These are phyloP conservation scores for Aspergillus bombycis DNA, from an alignment of 2,329 filamentous ascomycete species.

Conservation along the genomic window DNA sequence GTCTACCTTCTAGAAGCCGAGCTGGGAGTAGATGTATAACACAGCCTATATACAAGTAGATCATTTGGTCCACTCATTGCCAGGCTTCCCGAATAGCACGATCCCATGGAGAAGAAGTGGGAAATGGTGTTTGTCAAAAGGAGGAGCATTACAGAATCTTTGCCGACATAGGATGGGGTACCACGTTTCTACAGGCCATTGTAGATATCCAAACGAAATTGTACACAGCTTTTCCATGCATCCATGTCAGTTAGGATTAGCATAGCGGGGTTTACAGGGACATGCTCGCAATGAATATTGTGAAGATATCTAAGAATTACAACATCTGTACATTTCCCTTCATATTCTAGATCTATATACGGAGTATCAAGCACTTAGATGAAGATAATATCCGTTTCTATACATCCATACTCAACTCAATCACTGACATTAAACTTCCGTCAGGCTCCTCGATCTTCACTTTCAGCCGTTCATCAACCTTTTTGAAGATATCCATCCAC, in stretches of 20 bases:
- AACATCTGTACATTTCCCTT: background rate
- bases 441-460: conserved; percentile 22
- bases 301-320: background rate
- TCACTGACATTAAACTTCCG: conserved; percentile 23
- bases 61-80: too few species aligned
- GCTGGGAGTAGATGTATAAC: too few species aligned
- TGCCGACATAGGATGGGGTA: too few species aligned
- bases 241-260: background rate
- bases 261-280: background rate
- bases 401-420: background rate
- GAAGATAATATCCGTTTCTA: background rate
- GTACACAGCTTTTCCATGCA: background rate
- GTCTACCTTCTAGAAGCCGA: too few species aligned
- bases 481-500: conserved; percentile 34
- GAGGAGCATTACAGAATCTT: too few species aligned
- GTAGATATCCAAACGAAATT: background rate
- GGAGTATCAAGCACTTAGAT: background rate
- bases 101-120: too few species aligned
- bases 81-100: too few species aligned
- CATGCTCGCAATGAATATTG: too few species aligned
- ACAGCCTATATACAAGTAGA: too few species aligned
- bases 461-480: conserved; percentile 25
- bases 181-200: background rate
- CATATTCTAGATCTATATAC: background rate
- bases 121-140: too few species aligned